phyloP scores from a whole-genome alignment of 2,329 filamentous ascomycete species.

The Cordyceps cateniannulata region DNA sequence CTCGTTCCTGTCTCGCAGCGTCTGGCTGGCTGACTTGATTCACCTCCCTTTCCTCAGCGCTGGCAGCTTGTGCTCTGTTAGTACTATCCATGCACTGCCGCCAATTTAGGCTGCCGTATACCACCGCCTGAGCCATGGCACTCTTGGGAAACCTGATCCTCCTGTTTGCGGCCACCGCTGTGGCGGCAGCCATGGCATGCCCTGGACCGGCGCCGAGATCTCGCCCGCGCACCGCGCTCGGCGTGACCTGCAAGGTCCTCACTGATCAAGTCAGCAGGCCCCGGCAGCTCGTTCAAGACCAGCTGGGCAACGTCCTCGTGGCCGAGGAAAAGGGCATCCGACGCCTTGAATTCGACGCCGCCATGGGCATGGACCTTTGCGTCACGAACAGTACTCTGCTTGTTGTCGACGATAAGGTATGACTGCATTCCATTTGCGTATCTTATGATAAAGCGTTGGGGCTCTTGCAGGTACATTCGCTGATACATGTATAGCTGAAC shows the following conservation, averaged over 20 bases:
- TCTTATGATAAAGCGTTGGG: no score
- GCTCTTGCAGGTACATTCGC: no score
- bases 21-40: no score
- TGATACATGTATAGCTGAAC: conserved; percentile 32
- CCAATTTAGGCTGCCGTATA: no score
- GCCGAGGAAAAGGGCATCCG: background rate
- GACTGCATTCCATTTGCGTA: no score
- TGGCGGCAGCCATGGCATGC: background rate
- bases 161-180: background rate
- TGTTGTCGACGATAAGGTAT: background rate
- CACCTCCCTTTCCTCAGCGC: no score
- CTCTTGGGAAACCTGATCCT: background rate
- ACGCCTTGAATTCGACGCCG: background rate
- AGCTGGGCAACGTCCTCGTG: background rate
- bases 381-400: background rate
- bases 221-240: background rate
- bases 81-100: no score
- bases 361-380: conserved; percentile 2
- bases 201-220: background rate
- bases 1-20: no score
- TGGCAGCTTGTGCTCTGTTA: no score
- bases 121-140: no score
- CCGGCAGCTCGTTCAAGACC: background rate
- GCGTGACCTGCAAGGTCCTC: background rate
- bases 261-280: background rate